Evolutionary conservation across 1,284 basidiomycete genomes (phyloP).

Genomic region (Athelia psychrophila): DNA sequence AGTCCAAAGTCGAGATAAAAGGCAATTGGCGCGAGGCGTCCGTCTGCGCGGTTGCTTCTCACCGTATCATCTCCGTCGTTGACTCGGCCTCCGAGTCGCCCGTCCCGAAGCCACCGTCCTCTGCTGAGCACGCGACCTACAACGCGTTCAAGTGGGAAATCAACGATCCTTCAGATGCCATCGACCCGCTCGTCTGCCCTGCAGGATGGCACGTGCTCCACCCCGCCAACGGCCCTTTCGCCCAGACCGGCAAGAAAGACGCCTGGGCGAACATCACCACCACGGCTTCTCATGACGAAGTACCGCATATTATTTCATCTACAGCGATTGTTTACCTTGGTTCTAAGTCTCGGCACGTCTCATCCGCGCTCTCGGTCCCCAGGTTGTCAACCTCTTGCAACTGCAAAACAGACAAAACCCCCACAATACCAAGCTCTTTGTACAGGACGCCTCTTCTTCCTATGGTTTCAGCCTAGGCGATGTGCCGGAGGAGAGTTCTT

Average conservation of each 20-base stretch:
- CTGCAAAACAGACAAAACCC: slow-evolving; percentile 18
- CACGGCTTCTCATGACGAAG: slow-evolving; percentile 87
- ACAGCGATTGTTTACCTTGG: slow-evolving; percentile 3
- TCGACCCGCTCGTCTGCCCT: slow-evolving; percentile 76
- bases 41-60: slow-evolving; percentile 59
- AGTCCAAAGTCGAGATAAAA: slow-evolving; percentile 85
- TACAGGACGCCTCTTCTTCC: slow-evolving; percentile 6
- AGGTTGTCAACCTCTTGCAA: slow-evolving; percentile 42
- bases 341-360: slow-evolving; percentile 63
- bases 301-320: not conserved
- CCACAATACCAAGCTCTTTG: slow-evolving; percentile 7
- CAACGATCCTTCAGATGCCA: slow-evolving; percentile 69
- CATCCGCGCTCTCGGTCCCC: slow-evolving; percentile 24
- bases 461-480: slow-evolving; percentile 16
- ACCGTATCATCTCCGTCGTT: slow-evolving; percentile 74
- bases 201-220: slow-evolving; percentile 86
- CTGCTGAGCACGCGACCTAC: slow-evolving; percentile 47
- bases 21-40: slow-evolving; percentile 85
- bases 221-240: slow-evolving; percentile 45
- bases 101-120: slow-evolving; percentile 35
- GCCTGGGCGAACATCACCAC: slow-evolving; percentile 69
- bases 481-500: slow-evolving; percentile 37
- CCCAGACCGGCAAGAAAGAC: slow-evolving; percentile 25
- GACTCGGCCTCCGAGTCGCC: slow-evolving; percentile 81
- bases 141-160: slow-evolving; percentile 72